Conservation (phyloP, 257 asterid genomes). For the Solanum arcanum region DNA sequence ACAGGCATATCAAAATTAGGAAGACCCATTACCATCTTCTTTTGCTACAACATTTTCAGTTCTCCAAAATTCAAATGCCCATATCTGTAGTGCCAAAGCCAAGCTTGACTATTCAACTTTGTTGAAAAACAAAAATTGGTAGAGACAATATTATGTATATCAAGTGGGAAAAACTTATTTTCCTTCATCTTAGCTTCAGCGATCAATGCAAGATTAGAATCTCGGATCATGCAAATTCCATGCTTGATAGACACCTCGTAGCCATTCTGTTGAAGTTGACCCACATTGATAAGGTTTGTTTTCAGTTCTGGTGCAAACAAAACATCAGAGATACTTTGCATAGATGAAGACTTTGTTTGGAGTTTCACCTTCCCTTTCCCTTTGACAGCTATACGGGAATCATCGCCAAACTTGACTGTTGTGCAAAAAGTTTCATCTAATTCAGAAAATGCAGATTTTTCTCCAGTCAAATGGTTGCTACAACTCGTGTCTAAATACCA, state of each 20-base stretch:
- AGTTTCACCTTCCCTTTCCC: not conserved
- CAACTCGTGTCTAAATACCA: slow-evolving; percentile 1
- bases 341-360: too few relatives aligned
- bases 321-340: too few relatives aligned
- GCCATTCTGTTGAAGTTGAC: slow-evolving; percentile 3
- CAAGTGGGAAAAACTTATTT: not conserved
- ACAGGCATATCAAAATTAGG: too few relatives aligned
- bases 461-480: slow-evolving; percentile 1
- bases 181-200: not conserved
- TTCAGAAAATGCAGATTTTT: not conserved
- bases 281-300: not conserved
- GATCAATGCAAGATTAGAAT: not conserved
- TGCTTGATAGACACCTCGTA: not conserved
- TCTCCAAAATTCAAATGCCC: not conserved
- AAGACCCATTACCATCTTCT: too few relatives aligned
- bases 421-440: not conserved
- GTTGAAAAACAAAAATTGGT: not conserved
- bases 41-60: too few relatives aligned
- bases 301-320: too few relatives aligned
- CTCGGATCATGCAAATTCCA: not conserved
- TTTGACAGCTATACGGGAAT: not conserved
- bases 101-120: not conserved
- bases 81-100: not conserved
- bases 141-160: not conserved
- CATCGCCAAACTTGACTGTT: slow-evolving; percentile 1